Conservation (phyloP, 2,329 filamentous ascomycete genomes). For the Arthrobotrys entomopaga region DNA sequence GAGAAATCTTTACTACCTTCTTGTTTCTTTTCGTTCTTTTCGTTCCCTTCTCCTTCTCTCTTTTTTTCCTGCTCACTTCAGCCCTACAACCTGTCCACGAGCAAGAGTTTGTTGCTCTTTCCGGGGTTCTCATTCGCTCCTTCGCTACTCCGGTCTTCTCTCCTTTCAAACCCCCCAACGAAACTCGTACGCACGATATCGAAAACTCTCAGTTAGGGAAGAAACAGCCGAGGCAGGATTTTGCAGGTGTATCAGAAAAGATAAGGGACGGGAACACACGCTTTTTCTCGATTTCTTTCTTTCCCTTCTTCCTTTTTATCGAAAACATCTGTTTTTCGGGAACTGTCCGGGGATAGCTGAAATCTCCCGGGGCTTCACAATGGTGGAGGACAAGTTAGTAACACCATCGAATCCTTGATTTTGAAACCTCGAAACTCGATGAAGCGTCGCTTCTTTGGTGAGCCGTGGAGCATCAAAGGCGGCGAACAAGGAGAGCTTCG, state of each 20-base stretch:
- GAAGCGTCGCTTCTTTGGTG: too few relatives aligned
- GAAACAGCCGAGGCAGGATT: too few relatives aligned
- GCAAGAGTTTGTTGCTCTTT: neutral
- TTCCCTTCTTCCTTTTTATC: slow-evolving; percentile 6
- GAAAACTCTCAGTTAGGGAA: too few relatives aligned
- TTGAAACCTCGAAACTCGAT: neutral
- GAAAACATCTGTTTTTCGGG: slow-evolving; percentile 7
- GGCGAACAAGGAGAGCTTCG: neutral
- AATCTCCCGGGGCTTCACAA: slow-evolving; percentile 55
- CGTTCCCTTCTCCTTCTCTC: neutral
- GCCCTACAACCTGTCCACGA: slow-evolving; percentile 10
- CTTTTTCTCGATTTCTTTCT: neutral
- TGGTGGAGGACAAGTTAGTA: slow-evolving; percentile 66
- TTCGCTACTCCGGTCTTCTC: slow-evolving; percentile 11
- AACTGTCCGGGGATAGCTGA: slow-evolving; percentile 15
- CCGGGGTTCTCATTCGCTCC: slow-evolving; percentile 4
- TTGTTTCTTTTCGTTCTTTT: slow-evolving; percentile 7
- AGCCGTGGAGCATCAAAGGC: neutral
- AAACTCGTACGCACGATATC: neutral
- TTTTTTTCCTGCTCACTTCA: neutral
- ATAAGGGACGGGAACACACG: neutral
- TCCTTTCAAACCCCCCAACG: neutral
- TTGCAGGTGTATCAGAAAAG: too few relatives aligned
- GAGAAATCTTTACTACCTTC: slow-evolving; percentile 15
- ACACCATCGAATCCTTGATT: slow-evolving; percentile 22